These are phyloP conservation scores for Corymbia maculata DNA, from an alignment of 345 rosid species.

Conservation along the genomic window DNA sequence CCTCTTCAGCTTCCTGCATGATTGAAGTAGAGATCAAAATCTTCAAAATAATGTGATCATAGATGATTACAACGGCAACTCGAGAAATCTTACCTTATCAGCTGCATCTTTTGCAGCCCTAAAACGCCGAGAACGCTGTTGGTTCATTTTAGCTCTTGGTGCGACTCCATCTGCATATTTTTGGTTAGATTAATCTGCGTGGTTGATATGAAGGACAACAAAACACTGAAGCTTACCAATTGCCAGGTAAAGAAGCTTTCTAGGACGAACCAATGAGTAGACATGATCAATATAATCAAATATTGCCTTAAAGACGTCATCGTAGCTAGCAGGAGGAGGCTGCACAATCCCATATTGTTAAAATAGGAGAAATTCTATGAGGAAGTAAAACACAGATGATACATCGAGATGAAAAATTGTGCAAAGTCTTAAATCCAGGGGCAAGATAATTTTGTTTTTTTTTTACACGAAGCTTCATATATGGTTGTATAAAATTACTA, in stretches of 20 bases:
- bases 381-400: neutral
- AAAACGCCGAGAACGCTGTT: constrained; percentile 90
- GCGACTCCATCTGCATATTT: constrained; percentile 86
- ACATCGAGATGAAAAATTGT: neutral
- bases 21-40: neutral
- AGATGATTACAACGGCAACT: neutral
- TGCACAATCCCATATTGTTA: constrained; percentile 16
- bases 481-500: neutral
- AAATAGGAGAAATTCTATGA: neutral
- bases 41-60: neutral
- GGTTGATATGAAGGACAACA: neutral
- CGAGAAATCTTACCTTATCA: constrained; percentile 52
- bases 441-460: neutral
- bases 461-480: neutral
- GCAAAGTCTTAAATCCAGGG: neutral
- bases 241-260: constrained; percentile 94
- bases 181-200: neutral
- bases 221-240: constrained; percentile 46
- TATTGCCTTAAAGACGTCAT: constrained; percentile 77
- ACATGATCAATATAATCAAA: constrained; percentile 93
- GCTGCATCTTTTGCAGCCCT: constrained; percentile 98
- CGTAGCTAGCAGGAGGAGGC: constrained; percentile 91
- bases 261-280: constrained; percentile 80
- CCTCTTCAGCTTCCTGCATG: constrained; percentile 85
- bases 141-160: constrained; percentile 99